Evolutionary conservation across 768 basidiomycete species (phyloP).

Genomic region (Filobasidium floriforme): DNA sequence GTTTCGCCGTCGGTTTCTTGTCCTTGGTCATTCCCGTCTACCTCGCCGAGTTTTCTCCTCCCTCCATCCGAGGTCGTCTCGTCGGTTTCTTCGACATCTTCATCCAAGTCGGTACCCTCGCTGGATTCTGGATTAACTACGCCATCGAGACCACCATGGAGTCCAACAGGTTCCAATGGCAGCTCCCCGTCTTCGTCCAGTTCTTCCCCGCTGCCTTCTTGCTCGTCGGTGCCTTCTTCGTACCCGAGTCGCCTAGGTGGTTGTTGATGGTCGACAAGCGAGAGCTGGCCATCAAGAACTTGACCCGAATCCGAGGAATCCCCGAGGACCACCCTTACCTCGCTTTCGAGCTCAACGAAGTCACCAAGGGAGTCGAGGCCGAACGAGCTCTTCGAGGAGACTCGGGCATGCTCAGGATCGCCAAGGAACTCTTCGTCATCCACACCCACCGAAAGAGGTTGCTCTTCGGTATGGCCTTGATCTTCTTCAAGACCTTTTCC

Average conservation of each 20-base stretch:
- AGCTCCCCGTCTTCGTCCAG: slow-evolving; percentile 26
- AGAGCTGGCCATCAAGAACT: slow-evolving; percentile 29
- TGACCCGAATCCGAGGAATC: slow-evolving; percentile 36
- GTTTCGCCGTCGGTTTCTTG: slow-evolving; percentile 31
- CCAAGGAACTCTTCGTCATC: slow-evolving; percentile 30
- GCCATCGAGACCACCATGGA: slow-evolving; percentile 24
- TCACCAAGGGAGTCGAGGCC: slow-evolving; percentile 26
- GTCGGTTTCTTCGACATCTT: slow-evolving; percentile 33
- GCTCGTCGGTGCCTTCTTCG: slow-evolving; percentile 21
- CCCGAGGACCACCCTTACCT: slow-evolving; percentile 34
- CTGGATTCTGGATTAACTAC: slow-evolving; percentile 35
- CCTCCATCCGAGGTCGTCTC: slow-evolving; percentile 31
- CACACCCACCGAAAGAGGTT: slow-evolving; percentile 26
- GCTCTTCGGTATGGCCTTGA: slow-evolving; percentile 24
- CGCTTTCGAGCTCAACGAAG: slow-evolving; percentile 32
- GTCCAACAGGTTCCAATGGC: slow-evolving; percentile 26
- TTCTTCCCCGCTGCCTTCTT: slow-evolving; percentile 28
- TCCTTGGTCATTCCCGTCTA: slow-evolving; percentile 31
- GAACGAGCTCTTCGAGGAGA: slow-evolving; percentile 28
- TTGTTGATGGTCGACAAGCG: slow-evolving; percentile 29
- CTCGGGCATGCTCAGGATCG: slow-evolving; percentile 26
- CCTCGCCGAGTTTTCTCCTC: slow-evolving; percentile 31
- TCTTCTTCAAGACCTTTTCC: slow-evolving; percentile 22
- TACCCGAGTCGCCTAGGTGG: slow-evolving; percentile 32
- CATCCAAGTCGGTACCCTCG: slow-evolving; percentile 29